Percentiles rank a stretch among this genome's conserved stretches.
Evolutionary conservation across 225 moss, liverwort and hornwort genomes (phyloP).

Genomic region (Sphagnum tenellum): DNA sequence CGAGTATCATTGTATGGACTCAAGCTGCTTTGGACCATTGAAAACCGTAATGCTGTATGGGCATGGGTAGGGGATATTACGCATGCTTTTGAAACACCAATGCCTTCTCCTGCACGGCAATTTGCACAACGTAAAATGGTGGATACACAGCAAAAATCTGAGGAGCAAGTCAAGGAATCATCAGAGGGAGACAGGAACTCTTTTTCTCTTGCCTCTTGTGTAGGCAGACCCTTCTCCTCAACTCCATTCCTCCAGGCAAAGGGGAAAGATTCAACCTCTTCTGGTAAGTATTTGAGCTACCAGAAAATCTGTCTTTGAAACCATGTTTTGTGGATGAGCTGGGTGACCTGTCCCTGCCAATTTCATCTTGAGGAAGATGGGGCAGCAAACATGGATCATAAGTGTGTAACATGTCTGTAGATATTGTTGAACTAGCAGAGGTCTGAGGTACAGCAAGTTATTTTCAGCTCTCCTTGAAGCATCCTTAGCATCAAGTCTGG

Average conservation of each 20-base stretch:
- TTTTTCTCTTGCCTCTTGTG: constrained; percentile 35
- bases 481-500: too few relatives aligned
- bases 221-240: constrained; percentile 8
- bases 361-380: too few relatives aligned
- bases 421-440: too few relatives aligned
- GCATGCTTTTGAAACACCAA: constrained; percentile 79
- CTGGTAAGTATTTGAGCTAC: too few relatives aligned
- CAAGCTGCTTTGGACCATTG: constrained; percentile 90
- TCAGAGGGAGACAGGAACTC: constrained; percentile 30
- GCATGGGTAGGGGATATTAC: constrained; percentile 89
- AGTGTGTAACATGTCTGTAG: too few relatives aligned
- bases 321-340: too few relatives aligned
- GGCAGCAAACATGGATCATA: too few relatives aligned
- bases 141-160: constrained; percentile 43
- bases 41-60: constrained; percentile 95
- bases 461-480: neutral
- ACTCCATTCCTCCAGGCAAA: constrained; percentile 19
- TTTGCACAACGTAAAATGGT: constrained; percentile 76
- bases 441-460: too few relatives aligned
- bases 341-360: too few relatives aligned
- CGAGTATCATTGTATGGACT: constrained; percentile 85
- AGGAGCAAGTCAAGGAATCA: constrained; percentile 9
- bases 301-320: too few relatives aligned
- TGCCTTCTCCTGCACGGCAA: constrained; percentile 93
- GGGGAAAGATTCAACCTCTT: constrained; percentile 10